phyloP scores from a whole-genome alignment of 805 yeast genomes.

The Myxozyma neotropica region DNA sequence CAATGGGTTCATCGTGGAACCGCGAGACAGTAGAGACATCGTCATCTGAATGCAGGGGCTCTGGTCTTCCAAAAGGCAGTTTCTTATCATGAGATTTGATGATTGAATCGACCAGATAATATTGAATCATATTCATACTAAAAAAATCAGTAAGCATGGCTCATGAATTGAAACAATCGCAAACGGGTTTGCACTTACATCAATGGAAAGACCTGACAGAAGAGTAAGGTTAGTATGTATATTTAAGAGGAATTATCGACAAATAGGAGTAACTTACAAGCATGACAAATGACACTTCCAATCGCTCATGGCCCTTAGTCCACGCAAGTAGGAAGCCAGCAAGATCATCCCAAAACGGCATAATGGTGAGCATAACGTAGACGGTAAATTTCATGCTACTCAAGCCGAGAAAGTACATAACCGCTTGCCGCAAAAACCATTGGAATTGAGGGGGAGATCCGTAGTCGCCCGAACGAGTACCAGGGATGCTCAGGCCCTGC shows the following conservation, averaged over 20 bases:
- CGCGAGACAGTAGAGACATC: conserved; percentile 9
- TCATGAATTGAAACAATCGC: background rate
- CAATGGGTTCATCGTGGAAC: conserved; percentile 25
- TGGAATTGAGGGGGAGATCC: conserved; percentile 62
- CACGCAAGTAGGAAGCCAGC: conserved; percentile 80
- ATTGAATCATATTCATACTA: conserved; percentile 52
- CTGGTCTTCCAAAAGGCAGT: background rate
- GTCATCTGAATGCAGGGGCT: conserved; percentile 1
- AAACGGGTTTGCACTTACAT: conserved; percentile 31
- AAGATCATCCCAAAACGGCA: conserved; percentile 68
- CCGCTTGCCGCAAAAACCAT: conserved; percentile 71
- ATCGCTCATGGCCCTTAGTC: conserved; percentile 76
- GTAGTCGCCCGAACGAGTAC: conserved; percentile 57
- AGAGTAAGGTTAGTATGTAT: background rate
- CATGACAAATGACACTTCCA: conserved; percentile 86
- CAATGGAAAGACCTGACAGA: conserved; percentile 40
- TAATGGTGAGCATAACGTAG: conserved; percentile 57
- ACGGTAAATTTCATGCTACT: conserved; percentile 63
- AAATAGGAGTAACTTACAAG: conserved; percentile 79
- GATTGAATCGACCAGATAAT: conserved; percentile 60
- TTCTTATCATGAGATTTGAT: conserved; percentile 52
- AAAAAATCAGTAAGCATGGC: background rate
- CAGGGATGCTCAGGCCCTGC: conserved; percentile 47
- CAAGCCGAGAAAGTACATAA: conserved; percentile 66
- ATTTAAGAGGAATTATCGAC: background rate